A percentile compares a stretch with the other conserved stretches of the same genome.
Evolutionary conservation across 2,329 filamentous ascomycete genomes (phyloP).

Genomic region (Xylaria sp.): DNA sequence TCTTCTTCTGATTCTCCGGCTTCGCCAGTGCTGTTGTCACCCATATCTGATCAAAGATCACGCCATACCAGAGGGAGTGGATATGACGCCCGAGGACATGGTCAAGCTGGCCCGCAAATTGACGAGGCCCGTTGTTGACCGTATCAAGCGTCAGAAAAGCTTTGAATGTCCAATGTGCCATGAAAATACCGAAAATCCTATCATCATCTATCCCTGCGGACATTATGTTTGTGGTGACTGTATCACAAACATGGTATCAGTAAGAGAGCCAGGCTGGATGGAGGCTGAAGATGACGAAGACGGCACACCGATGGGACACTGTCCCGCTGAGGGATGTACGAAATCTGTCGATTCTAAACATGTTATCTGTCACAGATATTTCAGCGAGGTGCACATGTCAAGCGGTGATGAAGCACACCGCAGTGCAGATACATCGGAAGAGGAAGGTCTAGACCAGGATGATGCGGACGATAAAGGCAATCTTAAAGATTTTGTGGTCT

Average conservation of each 20-base stretch:
- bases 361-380: conserved; percentile 44
- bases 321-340: conserved; percentile 36
- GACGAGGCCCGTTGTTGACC: conserved; percentile 32
- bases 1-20: conserved; percentile 78
- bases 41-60: conserved; percentile 71
- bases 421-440: conserved; percentile 27
- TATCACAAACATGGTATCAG: conserved; percentile 42
- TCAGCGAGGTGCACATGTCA: conserved; percentile 40
- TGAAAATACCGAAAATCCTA: conserved; percentile 37
- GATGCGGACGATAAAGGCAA: conserved; percentile 40
- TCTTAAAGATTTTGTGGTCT: conserved; percentile 41
- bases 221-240: conserved; percentile 46
- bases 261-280: conserved; percentile 19
- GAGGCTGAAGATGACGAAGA: conserved; percentile 24
- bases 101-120: conserved; percentile 42
- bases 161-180: conserved; percentile 46
- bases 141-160: conserved; percentile 32
- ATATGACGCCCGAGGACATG: conserved; percentile 46
- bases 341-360: conserved; percentile 37
- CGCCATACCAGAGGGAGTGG: conserved; percentile 46
- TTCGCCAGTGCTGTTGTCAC: conserved; percentile 86
- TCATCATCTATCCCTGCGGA: conserved; percentile 49
- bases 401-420: conserved; percentile 14
- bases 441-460: conserved; percentile 34
- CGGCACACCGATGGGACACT: conserved; percentile 16